Evolutionary conservation across 495 filamentous ascomycete species (phyloP).

Genomic region (Apiosordaria backusii): DNA sequence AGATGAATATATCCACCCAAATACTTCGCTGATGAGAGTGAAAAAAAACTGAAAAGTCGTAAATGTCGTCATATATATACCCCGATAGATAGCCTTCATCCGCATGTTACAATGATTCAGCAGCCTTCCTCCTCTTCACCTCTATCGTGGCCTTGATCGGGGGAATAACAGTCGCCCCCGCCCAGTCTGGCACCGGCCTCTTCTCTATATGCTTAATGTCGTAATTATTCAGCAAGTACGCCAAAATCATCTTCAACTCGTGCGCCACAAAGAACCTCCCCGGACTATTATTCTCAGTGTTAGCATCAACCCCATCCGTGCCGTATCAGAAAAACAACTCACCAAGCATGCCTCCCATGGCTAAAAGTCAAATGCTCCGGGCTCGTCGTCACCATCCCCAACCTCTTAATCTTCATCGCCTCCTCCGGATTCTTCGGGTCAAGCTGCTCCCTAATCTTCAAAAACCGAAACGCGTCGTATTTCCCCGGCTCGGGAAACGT

Average conservation of each 20-base stretch:
- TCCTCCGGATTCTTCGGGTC: conserved; percentile 33
- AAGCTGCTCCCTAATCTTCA: conserved; percentile 29
- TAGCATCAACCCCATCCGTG: background rate
- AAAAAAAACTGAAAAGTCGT: background rate
- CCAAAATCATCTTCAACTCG: conserved; percentile 42
- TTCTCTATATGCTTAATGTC: conserved; percentile 34
- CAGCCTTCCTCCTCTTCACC: conserved; percentile 7
- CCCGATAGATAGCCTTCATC: background rate
- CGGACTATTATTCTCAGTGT: conserved; percentile 27
- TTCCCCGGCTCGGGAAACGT: conserved; percentile 31
- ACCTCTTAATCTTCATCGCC: conserved; percentile 23
- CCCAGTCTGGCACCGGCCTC: conserved; percentile 28
- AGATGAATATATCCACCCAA: too few species aligned
- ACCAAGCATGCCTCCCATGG: conserved; percentile 40
- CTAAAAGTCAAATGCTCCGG: conserved; percentile 35
- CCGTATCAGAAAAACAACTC: conserved; percentile 12
- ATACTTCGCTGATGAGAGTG: too few species aligned
- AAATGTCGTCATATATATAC: background rate
- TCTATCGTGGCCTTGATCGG: conserved; percentile 28
- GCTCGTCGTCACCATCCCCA: conserved; percentile 40
- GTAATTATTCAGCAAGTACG: conserved; percentile 41
- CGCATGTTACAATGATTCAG: background rate
- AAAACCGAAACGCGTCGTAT: conserved; percentile 36
- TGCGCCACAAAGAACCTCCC: conserved; percentile 46
- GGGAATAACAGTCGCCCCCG: conserved; percentile 33